Evolutionary conservation across 345 rosid species (phyloP), one percentile per base, ranked within the genome.

Genomic region (Acer campestre): DNA sequence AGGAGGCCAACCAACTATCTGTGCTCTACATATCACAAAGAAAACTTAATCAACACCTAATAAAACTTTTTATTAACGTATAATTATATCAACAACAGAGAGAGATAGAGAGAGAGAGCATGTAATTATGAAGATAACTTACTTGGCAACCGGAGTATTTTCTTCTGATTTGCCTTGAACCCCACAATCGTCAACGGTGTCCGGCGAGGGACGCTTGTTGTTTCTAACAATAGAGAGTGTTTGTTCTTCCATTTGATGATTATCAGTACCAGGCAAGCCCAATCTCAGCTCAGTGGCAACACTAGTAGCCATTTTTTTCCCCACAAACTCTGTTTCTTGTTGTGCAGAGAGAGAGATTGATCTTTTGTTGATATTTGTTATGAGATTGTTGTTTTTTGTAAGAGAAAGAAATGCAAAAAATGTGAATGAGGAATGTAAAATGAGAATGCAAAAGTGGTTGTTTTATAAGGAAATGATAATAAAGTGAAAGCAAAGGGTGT

Each of bases 1-100:
- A 1, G 95, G 97, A 3, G 95, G 97, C 97, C 97, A 93, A 25
- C 97, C 97, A 49, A 93, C 90, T 40, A 90, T 80, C 76, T 91
- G 97, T 71, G 90, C 82, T 78, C 97, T 91, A 71, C 12, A 74
- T 22, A 20, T 58, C 2, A 25, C 22, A 14, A 58, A 9, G 70
- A 23, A 59, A 10, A 2, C 11, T 0, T 0, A 72, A 18, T 48
- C 42, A 59, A 61, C 20, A 23, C 22, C 10, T 40, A 0, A 10
- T 10, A 46, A 0, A 46, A 46, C 49, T 46, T 46, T 10, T 59
- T 5, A 35, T 17, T 49, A 4, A 16, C 48, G 0, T 49, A 25
- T 35, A 35, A 35, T 10, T 27, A 25, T 3, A 55, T 20, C 16
- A 48, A 68, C 13, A 42, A 42, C 46, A 42, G 6, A 56, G 20